phyloP scores from a whole-genome alignment of 2,329 filamentous ascomycete species.

The Gremmenia infestans region DNA sequence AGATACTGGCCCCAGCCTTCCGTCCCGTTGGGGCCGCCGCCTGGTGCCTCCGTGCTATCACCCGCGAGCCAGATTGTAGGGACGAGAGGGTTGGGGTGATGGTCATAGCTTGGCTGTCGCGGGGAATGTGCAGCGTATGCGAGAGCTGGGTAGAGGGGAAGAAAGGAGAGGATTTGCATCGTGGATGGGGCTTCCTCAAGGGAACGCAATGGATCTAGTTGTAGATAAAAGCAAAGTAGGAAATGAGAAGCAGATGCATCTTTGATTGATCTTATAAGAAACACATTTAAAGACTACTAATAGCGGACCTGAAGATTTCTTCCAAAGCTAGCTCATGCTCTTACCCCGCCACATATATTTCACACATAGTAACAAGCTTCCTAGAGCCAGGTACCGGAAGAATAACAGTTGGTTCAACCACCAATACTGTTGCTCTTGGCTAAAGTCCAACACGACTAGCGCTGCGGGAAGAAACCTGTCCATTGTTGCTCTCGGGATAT shows the following conservation, averaged over 20 bases:
- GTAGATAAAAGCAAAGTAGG: not conserved
- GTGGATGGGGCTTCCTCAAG: not conserved
- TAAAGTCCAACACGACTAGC: not conserved
- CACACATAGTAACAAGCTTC: not conserved
- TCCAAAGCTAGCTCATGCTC: not conserved
- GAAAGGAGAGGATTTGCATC: not conserved
- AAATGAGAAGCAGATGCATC: not conserved
- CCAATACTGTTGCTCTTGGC: not conserved
- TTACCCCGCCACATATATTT: not conserved
- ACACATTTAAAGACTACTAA: not conserved
- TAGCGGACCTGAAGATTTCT: not conserved
- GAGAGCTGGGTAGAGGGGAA: not conserved
- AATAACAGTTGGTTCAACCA: not conserved
- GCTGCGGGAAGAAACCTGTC: not conserved
- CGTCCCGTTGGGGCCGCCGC: constrained; percentile 17
- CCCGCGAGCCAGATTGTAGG: constrained; percentile 16
- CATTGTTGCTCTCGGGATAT: not conserved
- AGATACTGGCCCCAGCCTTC: constrained; percentile 26
- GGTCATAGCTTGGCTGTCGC: not conserved
- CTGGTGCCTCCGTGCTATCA: constrained; percentile 17
- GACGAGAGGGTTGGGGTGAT: not conserved
- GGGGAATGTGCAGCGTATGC: not conserved
- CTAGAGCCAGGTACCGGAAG: not conserved
- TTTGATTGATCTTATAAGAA: not conserved
- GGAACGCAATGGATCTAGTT: not conserved